phyloP scores from a whole-genome alignment of 768 basidiomycete genomes.

The Pisolithus marmoratus region DNA sequence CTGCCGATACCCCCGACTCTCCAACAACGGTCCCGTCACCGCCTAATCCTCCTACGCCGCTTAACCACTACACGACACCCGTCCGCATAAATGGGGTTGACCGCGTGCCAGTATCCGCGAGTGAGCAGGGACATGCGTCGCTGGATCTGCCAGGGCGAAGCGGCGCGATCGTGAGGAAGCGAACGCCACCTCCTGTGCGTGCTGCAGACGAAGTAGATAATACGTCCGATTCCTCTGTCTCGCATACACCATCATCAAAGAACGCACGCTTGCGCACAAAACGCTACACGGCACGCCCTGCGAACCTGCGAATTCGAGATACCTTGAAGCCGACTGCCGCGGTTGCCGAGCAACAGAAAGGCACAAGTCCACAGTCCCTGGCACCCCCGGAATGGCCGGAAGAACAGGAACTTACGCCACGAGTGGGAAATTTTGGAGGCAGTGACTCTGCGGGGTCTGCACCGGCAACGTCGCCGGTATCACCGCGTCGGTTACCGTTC shows the following conservation, averaged over 20 bases:
- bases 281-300: constrained; percentile 41
- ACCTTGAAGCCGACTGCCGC: constrained; percentile 8
- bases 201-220: constrained; percentile 25
- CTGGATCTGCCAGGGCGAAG: constrained; percentile 22
- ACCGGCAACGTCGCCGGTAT: constrained; percentile 23
- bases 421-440: constrained; percentile 42
- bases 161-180: constrained; percentile 34
- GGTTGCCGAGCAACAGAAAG: constrained; percentile 31
- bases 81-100: constrained; percentile 27
- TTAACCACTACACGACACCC: constrained; percentile 12
- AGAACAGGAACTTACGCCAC: constrained; percentile 58
- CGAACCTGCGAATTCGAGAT: constrained; percentile 42
- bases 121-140: constrained; percentile 15
- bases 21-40: constrained; percentile 15
- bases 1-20: constrained; percentile 30
- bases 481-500: constrained; percentile 11
- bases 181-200: constrained; percentile 26
- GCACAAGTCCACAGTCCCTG: constrained; percentile 37
- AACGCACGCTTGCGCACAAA: constrained; percentile 46
- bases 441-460: constrained; percentile 20
- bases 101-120: constrained; percentile 28
- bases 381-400: constrained; percentile 49
- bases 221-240: constrained; percentile 42
- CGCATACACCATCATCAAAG: constrained; percentile 29
- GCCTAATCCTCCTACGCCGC: constrained; percentile 30